Evolutionary conservation across 768 basidiomycete species (phyloP), one percentile per base, ranked within the genome.

Genomic region (Dacryopinax spathularia): DNA sequence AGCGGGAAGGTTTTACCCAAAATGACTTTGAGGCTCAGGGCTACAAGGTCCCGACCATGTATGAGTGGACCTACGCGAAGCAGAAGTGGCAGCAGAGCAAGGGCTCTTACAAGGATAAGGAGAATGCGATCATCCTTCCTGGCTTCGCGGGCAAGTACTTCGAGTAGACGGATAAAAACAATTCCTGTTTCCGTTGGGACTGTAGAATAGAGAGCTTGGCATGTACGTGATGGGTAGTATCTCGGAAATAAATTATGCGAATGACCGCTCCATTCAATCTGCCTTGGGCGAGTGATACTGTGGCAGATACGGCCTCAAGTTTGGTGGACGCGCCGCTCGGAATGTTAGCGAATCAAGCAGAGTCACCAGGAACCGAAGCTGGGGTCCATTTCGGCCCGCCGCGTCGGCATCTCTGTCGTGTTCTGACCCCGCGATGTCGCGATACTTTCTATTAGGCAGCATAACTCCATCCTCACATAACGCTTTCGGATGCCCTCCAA

Each of bases 1-100:
- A 73, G 66, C 70, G 71, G 12, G 68, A 65, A n/a, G 75, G 74
- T n/a, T 70, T 67, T 35, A 63, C 34, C 31, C 34, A 36, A 22
- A 67, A 69, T 20, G 66, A 69, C 13, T 70, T 69, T 6, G 60
- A 61, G 34, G 34, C 27, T 41, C 73, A 34, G 20, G 13, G 61
- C 3, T n/a, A 2, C 2, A 9, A 60, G 60, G 63, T 9, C 15
- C 60, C 73, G 18, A 69, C 69, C 34, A 70, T 71, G 68, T 70
- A 72, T 61, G 64, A 65, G 29, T 75, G 73, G 73, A 68, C 72
- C 34, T 72, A 70, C 66, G 72, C 68, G 18, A 41, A 41, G 39
- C 39, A 41, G 39, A 41, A 41, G 18, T 41, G 39, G 39, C 39
- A 41, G 39, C 39, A 41, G 39, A 41, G 7, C 39, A 41, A 18